Percentiles rank a stretch among this genome's conserved stretches.
These are phyloP conservation scores for Tolypocladium paradoxum DNA, from an alignment of 2,329 filamentous ascomycete species.

Conservation along the genomic window DNA sequence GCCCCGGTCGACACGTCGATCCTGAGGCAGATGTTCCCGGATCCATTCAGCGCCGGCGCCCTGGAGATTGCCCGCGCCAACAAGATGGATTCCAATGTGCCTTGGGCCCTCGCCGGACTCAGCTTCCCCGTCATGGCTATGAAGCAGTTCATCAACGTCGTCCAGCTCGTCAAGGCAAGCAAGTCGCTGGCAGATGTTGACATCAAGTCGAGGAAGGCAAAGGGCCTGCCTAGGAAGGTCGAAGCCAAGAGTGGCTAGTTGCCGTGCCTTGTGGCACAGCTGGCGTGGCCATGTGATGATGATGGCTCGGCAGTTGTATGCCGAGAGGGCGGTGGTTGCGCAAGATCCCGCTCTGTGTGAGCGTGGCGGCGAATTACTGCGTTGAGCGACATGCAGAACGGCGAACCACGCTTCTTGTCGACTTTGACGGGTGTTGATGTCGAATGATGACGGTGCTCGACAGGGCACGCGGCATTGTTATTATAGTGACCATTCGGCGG, in stretches of 20 bases:
- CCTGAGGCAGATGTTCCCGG: constrained; percentile 68
- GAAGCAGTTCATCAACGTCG: constrained; percentile 90
- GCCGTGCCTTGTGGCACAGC: neutral
- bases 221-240: constrained; percentile 41
- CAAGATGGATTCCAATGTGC: constrained; percentile 67
- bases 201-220: constrained; percentile 45
- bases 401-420: neutral
- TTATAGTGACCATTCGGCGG: neutral
- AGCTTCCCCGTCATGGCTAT: constrained; percentile 79
- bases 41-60: constrained; percentile 84
- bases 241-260: constrained; percentile 22
- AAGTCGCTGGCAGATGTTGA: constrained; percentile 92
- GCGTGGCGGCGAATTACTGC: neutral
- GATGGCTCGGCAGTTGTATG: neutral
- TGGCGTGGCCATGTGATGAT: neutral
- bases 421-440: neutral
- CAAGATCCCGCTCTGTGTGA: neutral
- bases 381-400: neutral
- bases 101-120: constrained; percentile 64
- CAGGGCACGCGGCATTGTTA: neutral
- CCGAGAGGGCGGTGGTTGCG: neutral
- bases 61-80: constrained; percentile 89
- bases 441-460: neutral
- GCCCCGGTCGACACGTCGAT: constrained; percentile 59
- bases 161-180: constrained; percentile 90